These are phyloP conservation scores for Pigoraptor vietnamica DNA, from an alignment of 78 protist species.

Conservation along the genomic window DNA sequence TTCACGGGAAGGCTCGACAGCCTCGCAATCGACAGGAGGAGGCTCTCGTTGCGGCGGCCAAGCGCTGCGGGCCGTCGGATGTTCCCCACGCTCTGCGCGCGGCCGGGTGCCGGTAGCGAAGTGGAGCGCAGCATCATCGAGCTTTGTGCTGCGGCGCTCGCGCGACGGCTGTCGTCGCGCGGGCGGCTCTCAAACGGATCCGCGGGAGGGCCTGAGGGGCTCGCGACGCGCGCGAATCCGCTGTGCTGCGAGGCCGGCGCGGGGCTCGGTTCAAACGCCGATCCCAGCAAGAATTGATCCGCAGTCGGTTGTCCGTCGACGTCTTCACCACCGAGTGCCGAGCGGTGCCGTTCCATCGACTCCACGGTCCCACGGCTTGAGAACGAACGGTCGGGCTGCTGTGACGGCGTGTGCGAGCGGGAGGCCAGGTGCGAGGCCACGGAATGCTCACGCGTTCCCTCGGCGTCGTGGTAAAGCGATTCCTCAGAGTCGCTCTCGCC, in stretches of 20 bases:
- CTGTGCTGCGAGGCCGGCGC: too few species aligned
- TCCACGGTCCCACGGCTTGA: background rate
- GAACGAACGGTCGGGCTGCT: background rate
- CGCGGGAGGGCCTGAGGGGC: too few species aligned
- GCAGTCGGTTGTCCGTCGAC: too few species aligned
- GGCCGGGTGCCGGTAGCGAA: background rate
- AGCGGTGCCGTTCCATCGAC: too few species aligned
- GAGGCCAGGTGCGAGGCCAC: background rate
- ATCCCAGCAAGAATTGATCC: too few species aligned
- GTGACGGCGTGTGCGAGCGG: background rate
- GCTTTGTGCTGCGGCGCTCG: too few species aligned
- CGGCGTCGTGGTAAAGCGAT: background rate
- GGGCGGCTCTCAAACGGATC: too few species aligned
- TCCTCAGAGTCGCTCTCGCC: background rate
- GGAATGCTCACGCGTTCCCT: background rate
- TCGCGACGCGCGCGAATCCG: too few species aligned
- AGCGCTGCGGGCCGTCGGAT: background rate
- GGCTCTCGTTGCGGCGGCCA: background rate
- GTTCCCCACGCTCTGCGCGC: background rate
- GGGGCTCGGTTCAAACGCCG: too few species aligned
- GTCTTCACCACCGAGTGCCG: too few species aligned
- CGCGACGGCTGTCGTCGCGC: too few species aligned
- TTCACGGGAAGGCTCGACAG: background rate
- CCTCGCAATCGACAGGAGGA: background rate
- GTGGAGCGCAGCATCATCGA: background rate